A percentile compares a stretch with the other conserved stretches of the same genome.
phyloP scores from a whole-genome alignment of 495 filamentous ascomycete species.

The Trypethelium eluteriae region DNA sequence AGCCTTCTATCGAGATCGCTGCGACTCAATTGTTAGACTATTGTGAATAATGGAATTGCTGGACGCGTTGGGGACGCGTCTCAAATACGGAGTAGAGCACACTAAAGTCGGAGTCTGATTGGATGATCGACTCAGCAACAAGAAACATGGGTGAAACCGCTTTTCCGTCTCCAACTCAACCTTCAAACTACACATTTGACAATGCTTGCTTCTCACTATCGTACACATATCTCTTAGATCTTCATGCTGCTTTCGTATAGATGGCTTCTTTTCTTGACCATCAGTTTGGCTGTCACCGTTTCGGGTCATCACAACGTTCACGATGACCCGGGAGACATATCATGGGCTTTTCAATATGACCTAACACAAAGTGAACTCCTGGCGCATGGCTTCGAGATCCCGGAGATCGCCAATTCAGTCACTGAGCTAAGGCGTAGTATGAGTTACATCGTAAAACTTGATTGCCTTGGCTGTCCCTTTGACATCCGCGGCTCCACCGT shows the following conservation, averaged over 20 bases:
- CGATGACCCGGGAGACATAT: neutral
- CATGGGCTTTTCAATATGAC: neutral
- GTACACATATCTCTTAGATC: neutral
- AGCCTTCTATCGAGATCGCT: too few species aligned
- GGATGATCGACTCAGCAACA: neutral
- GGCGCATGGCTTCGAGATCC: conserved; percentile 1
- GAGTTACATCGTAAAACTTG: conserved; percentile 4
- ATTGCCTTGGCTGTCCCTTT: conserved; percentile 2
- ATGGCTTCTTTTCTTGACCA: neutral
- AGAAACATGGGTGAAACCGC: neutral
- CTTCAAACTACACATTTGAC: neutral
- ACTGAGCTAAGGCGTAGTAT: neutral
- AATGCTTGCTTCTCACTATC: neutral
- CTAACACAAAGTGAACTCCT: neutral
- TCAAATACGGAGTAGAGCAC: neutral
- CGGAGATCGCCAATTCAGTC: neutral
- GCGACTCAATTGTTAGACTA: too few species aligned
- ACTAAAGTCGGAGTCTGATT: neutral
- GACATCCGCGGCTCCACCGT: neutral
- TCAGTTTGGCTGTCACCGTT: neutral
- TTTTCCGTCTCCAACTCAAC: neutral
- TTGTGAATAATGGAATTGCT: too few species aligned
- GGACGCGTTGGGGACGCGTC: neutral
- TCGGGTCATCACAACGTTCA: neutral
- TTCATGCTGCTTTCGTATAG: neutral